Evolutionary conservation across 164 flowering plant species (phyloP).

Genomic region (Magnolia kwangsiensis): DNA sequence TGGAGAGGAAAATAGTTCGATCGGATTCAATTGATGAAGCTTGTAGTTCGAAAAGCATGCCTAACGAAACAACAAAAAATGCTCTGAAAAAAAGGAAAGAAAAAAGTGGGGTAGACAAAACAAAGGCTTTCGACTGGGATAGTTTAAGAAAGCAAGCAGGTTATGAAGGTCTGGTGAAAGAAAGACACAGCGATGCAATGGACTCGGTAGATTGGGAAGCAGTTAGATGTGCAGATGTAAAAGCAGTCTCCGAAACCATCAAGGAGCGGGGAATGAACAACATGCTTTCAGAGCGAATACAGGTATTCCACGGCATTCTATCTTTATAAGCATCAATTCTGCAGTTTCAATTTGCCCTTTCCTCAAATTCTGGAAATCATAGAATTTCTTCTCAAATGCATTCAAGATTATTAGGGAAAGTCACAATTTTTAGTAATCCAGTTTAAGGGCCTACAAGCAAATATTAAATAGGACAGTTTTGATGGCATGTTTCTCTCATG

Average conservation of each 20-base stretch:
- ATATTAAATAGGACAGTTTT: background rate
- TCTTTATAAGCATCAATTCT: background rate
- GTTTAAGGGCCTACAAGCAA: background rate
- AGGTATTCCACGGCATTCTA: conserved; percentile 35
- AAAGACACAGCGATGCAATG: conserved; percentile 34
- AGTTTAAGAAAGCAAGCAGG: conserved; percentile 46
- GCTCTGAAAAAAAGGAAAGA: conserved; percentile 25
- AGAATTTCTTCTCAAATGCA: background rate
- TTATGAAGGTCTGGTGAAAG: conserved; percentile 25
- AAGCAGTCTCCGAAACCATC: conserved; percentile 51
- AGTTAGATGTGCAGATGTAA: conserved; percentile 49
- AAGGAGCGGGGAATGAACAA: conserved; percentile 63
- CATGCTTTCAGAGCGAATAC: conserved; percentile 60
- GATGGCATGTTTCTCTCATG: background rate
- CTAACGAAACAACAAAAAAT: conserved; percentile 12
- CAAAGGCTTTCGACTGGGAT: conserved; percentile 63
- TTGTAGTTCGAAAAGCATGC: conserved; percentile 12
- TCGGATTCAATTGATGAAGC: conserved; percentile 13
- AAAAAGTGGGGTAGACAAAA: conserved; percentile 33
- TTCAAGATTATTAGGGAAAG: background rate
- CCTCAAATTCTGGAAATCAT: background rate
- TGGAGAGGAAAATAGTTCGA: conserved; percentile 9
- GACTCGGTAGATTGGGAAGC: conserved; percentile 82
- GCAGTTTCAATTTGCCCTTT: background rate
- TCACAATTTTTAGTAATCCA: background rate